A percentile compares a stretch with the other conserved stretches of the same genome.
Evolutionary conservation across 2,329 filamentous ascomycete genomes (phyloP).

Genomic region (Lasiodiplodia theobromae): DNA sequence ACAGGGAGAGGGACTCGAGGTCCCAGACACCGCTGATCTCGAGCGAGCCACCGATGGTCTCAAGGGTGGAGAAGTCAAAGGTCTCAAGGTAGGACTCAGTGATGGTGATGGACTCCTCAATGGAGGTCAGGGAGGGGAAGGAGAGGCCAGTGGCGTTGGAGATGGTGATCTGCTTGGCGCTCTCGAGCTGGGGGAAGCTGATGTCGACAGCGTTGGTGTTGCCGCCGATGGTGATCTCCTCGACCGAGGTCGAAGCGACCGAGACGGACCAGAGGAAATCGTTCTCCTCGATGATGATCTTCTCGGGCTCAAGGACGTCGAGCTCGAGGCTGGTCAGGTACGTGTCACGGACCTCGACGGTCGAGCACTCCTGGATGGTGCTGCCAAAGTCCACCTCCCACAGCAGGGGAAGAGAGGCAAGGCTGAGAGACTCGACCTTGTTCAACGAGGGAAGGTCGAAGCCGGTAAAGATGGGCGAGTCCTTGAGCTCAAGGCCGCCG

Average conservation of each 20-base stretch:
- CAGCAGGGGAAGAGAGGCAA: conserved; percentile 25
- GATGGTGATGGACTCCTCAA: conserved; percentile 17
- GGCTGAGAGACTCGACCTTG: conserved; percentile 17
- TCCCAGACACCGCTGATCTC: conserved; percentile 25
- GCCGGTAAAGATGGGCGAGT: conserved; percentile 1
- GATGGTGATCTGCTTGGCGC: conserved; percentile 17
- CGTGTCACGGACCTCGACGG: conserved; percentile 17
- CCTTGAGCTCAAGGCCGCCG: conserved; percentile 16
- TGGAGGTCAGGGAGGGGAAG: conserved; percentile 22
- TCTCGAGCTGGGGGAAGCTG: conserved; percentile 23
- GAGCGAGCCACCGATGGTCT: conserved; percentile 11
- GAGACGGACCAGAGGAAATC: conserved; percentile 20
- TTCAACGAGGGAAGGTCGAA: conserved; percentile 19
- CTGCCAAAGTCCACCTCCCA: conserved; percentile 23
- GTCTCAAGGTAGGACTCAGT: conserved; percentile 10
- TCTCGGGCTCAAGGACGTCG: conserved; percentile 13
- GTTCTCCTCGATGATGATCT: conserved; percentile 22
- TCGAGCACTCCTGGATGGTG: conserved; percentile 12
- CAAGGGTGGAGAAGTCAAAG: conserved; percentile 21
- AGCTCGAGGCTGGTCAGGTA: conserved; percentile 23
- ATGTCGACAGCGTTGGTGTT: conserved; percentile 21
- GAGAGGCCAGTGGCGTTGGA: conserved; percentile 15
- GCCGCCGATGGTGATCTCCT: conserved; percentile 14
- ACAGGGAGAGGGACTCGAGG: conserved; percentile 11
- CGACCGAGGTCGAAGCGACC: conserved; percentile 14